phyloP scores from a whole-genome alignment of 1,284 basidiomycete species.

The Phaffia rhodozyma region DNA sequence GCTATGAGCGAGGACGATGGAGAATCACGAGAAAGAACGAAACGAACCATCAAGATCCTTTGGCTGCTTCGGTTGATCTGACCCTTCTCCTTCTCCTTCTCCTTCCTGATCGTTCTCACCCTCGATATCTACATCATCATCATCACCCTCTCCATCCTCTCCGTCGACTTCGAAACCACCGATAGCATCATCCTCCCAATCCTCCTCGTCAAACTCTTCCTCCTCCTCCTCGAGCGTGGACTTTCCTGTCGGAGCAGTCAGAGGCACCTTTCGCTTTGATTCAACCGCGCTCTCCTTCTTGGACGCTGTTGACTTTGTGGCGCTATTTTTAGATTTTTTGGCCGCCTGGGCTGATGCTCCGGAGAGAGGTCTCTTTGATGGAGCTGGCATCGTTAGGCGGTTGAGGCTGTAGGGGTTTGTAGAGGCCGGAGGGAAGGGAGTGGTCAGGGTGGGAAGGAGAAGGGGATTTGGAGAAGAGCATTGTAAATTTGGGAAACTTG shows the following conservation, averaged over 20 bases:
- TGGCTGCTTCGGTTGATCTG: slow-evolving; percentile 18
- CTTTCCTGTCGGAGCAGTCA: slow-evolving; percentile 53
- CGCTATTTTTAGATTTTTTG: slow-evolving; percentile 68
- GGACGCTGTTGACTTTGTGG: slow-evolving; percentile 76
- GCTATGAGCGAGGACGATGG: slow-evolving; percentile 24
- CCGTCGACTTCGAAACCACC: slow-evolving; percentile 38
- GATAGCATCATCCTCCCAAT: slow-evolving; percentile 28
- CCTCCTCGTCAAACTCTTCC: slow-evolving; percentile 43
- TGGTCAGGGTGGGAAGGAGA: too few relatives aligned
- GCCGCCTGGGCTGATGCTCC: slow-evolving; percentile 36
- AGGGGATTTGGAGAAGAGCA: too few relatives aligned
- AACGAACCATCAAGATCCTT: slow-evolving; percentile 18
- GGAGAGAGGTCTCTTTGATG: neutral
- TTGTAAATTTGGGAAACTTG: too few relatives aligned
- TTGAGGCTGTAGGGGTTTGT: too few relatives aligned
- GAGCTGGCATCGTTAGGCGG: neutral
- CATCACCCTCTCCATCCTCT: slow-evolving; percentile 32
- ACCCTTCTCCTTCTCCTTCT: slow-evolving; percentile 23
- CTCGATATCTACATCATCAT: slow-evolving; percentile 25
- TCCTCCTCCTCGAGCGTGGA: slow-evolving; percentile 53
- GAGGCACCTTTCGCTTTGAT: slow-evolving; percentile 68
- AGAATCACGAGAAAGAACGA: neutral
- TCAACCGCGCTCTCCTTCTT: slow-evolving; percentile 72
- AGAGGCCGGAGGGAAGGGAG: too few relatives aligned
- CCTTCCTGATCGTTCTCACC: slow-evolving; percentile 19